Evolutionary conservation across 805 yeast species (phyloP).

Genomic region (Suhomyces canberraensis): DNA sequence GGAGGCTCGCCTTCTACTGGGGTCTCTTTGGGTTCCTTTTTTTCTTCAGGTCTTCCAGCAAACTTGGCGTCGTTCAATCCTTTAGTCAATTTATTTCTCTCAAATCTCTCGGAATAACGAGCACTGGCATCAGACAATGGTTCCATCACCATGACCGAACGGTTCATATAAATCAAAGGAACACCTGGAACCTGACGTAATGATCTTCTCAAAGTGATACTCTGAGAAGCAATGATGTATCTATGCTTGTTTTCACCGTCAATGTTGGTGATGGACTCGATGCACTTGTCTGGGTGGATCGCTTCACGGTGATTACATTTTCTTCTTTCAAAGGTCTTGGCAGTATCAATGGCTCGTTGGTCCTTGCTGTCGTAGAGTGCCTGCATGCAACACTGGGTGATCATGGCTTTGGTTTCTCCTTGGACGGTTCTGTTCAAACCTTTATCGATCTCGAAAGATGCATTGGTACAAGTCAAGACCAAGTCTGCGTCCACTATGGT

Average conservation of each 20-base stretch:
- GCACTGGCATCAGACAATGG: slow-evolving; percentile 75
- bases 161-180: slow-evolving; percentile 80
- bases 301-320: slow-evolving; percentile 82
- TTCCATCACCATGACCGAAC: slow-evolving; percentile 95
- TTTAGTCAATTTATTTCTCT: slow-evolving; percentile 62
- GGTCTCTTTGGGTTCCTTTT: slow-evolving; percentile 14
- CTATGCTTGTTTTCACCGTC: slow-evolving; percentile 85
- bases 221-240: slow-evolving; percentile 84
- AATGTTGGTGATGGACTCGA: slow-evolving; percentile 62
- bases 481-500: slow-evolving; percentile 81
- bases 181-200: slow-evolving; percentile 83
- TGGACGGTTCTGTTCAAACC: slow-evolving; percentile 81
- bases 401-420: slow-evolving; percentile 81
- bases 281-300: slow-evolving; percentile 69
- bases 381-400: slow-evolving; percentile 94
- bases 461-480: slow-evolving; percentile 59
- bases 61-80: slow-evolving; percentile 70
- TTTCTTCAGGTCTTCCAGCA: slow-evolving; percentile 37
- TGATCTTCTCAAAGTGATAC: slow-evolving; percentile 60
- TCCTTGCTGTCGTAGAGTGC: slow-evolving; percentile 69
- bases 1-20: slow-evolving; percentile 13
- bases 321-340: slow-evolving; percentile 84
- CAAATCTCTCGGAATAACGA: slow-evolving; percentile 42
- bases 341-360: slow-evolving; percentile 74
- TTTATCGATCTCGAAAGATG: slow-evolving; percentile 75